Conservation (phyloP, 2,329 filamentous ascomycete genomes). For the Neofusicoccum laricinum region DNA sequence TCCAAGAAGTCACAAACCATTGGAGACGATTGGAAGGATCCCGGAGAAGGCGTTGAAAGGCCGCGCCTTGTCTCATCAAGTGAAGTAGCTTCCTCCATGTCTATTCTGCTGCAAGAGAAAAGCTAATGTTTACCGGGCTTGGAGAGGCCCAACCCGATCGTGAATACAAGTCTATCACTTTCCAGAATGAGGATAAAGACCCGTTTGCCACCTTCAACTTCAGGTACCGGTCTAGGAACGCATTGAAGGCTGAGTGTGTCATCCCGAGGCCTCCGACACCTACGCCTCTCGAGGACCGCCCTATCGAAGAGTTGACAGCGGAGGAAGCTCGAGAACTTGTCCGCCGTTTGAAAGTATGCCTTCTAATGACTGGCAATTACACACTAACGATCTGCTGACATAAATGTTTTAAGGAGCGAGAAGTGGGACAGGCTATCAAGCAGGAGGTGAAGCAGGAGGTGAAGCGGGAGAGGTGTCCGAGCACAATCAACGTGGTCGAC, state of each 20-base stretch:
- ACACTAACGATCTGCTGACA: neutral
- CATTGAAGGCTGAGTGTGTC: slow-evolving; percentile 32
- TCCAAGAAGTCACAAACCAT: neutral
- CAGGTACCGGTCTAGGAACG: slow-evolving; percentile 27
- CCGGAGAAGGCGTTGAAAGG: slow-evolving; percentile 27
- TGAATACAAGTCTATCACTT: neutral
- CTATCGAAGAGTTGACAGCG: slow-evolving; percentile 22
- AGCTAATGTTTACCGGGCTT: neutral
- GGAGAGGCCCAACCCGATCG: no score
- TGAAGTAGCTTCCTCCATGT: slow-evolving; percentile 13
- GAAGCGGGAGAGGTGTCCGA: neutral
- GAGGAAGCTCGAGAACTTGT: slow-evolving; percentile 26
- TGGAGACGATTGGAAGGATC: slow-evolving; percentile 5
- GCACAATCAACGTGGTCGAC: neutral
- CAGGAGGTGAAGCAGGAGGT: neutral
- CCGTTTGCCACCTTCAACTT: slow-evolving; percentile 27
- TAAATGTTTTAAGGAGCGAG: neutral
- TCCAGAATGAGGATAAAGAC: slow-evolving; percentile 3
- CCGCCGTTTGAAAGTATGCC: slow-evolving; percentile 21
- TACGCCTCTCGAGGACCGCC: slow-evolving; percentile 22
- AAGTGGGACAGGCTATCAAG: neutral
- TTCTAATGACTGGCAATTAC: no score
- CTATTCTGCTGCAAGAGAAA: neutral
- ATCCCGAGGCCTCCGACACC: slow-evolving; percentile 30
- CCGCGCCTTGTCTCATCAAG: slow-evolving; percentile 22